Conservation (phyloP, 352 stramenopile genomes). For the Phytopythium vexans region DNA sequence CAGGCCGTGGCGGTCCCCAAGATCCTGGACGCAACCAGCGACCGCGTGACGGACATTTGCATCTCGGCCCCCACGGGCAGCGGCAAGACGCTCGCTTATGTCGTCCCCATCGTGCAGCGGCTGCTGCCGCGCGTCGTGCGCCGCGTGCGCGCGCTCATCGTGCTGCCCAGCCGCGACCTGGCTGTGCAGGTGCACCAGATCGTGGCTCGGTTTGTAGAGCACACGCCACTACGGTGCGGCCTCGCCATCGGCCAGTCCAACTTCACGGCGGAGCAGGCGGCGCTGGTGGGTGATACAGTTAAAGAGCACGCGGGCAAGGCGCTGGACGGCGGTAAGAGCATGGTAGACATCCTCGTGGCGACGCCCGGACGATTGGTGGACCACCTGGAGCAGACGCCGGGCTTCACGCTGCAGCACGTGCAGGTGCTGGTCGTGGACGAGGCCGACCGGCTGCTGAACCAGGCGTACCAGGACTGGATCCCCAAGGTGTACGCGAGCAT, state of each 20-base stretch:
- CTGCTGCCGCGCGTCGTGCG: conserved; percentile 78
- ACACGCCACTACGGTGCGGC: conserved; percentile 86
- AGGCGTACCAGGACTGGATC: conserved; percentile 98
- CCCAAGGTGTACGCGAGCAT: conserved; percentile 87
- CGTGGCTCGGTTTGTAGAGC: conserved; percentile 50
- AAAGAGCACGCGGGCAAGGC: neutral
- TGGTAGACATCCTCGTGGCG: conserved; percentile 96
- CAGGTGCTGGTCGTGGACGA: conserved; percentile 97
- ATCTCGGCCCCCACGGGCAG: conserved; percentile 96
- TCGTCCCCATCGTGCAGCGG: conserved; percentile 94
- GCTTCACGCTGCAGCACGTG: conserved; percentile 97
- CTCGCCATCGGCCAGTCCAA: conserved; percentile 91
- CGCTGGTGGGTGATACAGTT: conserved; percentile 40
- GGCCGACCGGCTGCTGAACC: conserved; percentile 95
- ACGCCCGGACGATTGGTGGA: conserved; percentile 96
- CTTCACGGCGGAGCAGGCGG: conserved; percentile 76
- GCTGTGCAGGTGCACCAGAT: conserved; percentile 89
- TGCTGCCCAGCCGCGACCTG: conserved; percentile 96
- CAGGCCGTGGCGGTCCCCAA: conserved; percentile 93
- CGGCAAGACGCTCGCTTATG: conserved; percentile 97
- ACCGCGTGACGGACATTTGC: conserved; percentile 92
- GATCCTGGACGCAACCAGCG: conserved; percentile 81
- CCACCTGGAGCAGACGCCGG: conserved; percentile 95
- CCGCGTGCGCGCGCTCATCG: conserved; percentile 92
- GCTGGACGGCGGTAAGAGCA: conserved; percentile 63